phyloP scores from a whole-genome alignment of 2,329 filamentous ascomycete species.

The Diplodia scrobiculata region DNA sequence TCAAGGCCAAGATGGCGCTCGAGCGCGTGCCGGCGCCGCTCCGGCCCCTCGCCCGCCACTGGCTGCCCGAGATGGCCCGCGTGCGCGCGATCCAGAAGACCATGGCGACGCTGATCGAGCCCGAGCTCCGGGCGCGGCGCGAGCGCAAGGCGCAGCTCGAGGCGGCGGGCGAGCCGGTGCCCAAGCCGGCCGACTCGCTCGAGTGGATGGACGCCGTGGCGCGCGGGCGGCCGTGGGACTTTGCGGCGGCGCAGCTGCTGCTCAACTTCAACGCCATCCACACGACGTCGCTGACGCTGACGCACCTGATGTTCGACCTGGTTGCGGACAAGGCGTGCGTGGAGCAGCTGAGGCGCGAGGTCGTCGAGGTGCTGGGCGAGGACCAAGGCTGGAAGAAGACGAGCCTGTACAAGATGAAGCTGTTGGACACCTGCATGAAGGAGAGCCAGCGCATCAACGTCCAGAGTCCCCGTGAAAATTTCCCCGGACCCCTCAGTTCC shows the following conservation, averaged over 20 bases:
- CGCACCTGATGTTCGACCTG: slow-evolving; percentile 35
- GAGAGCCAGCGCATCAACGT: slow-evolving; percentile 37
- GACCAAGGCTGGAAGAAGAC: slow-evolving; percentile 37
- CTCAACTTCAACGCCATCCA: slow-evolving; percentile 33
- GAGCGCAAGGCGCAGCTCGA: slow-evolving; percentile 22
- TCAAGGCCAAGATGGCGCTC: slow-evolving; percentile 40
- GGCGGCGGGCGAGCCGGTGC: slow-evolving; percentile 32
- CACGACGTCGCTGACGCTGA: slow-evolving; percentile 35
- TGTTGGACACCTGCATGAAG: slow-evolving; percentile 43
- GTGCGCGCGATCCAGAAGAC: slow-evolving; percentile 39
- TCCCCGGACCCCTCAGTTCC: neutral
- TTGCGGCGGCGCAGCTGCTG: slow-evolving; percentile 30
- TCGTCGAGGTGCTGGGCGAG: slow-evolving; percentile 34
- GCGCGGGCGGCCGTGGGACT: slow-evolving; percentile 30
- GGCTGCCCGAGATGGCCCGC: slow-evolving; percentile 42
- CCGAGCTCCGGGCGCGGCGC: slow-evolving; percentile 39
- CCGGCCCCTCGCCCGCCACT: slow-evolving; percentile 39
- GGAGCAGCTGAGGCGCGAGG: slow-evolving; percentile 36
- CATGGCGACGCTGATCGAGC: slow-evolving; percentile 41
- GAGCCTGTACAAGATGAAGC: slow-evolving; percentile 37
- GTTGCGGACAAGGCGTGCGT: slow-evolving; percentile 35
- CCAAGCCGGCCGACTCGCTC: slow-evolving; percentile 36
- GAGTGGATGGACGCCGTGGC: slow-evolving; percentile 34
- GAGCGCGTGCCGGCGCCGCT: slow-evolving; percentile 42
- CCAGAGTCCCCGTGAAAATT: neutral